phyloP scores from a whole-genome alignment of 305 asterid species.

The Solanum hybrid region DNA sequence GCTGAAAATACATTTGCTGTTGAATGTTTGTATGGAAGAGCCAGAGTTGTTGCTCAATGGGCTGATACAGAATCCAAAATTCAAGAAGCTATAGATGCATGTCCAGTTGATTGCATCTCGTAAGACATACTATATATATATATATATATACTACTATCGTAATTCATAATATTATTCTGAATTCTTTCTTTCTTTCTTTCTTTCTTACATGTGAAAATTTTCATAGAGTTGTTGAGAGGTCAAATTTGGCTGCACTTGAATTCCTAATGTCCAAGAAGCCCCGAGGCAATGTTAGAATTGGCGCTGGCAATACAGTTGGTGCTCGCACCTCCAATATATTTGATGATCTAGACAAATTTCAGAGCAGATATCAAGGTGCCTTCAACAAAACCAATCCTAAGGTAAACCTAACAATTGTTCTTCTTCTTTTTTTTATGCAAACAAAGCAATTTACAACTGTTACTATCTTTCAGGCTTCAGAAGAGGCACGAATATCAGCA shows the following conservation, averaged over 20 bases:
- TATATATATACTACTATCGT: too few species aligned
- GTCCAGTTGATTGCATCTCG: constrained; percentile 97
- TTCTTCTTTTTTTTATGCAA: background rate
- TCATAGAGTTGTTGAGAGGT: constrained; percentile 57
- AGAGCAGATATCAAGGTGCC: constrained; percentile 39
- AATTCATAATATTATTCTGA: background rate
- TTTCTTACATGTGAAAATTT: background rate
- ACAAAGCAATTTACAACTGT: background rate
- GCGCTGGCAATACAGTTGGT: constrained; percentile 63
- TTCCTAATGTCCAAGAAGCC: constrained; percentile 85
- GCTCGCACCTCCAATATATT: constrained; percentile 50
- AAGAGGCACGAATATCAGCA: constrained; percentile 49
- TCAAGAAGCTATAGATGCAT: constrained; percentile 65
- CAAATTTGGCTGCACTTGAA: constrained; percentile 79
- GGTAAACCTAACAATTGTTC: constrained; percentile 18
- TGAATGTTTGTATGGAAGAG: constrained; percentile 77
- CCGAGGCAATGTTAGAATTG: constrained; percentile 67
- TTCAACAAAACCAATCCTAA: constrained; percentile 28
- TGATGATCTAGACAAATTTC: constrained; percentile 72
- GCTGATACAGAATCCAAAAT: constrained; percentile 77
- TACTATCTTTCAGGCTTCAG: constrained; percentile 34
- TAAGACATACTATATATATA: constrained; percentile 13
- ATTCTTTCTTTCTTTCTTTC: background rate
- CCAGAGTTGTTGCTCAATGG: constrained; percentile 87
- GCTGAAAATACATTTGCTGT: constrained; percentile 81